Evolutionary conservation across 2,329 filamentous ascomycete species (phyloP).

Genomic region (Ophiocordyceps sinensis): DNA sequence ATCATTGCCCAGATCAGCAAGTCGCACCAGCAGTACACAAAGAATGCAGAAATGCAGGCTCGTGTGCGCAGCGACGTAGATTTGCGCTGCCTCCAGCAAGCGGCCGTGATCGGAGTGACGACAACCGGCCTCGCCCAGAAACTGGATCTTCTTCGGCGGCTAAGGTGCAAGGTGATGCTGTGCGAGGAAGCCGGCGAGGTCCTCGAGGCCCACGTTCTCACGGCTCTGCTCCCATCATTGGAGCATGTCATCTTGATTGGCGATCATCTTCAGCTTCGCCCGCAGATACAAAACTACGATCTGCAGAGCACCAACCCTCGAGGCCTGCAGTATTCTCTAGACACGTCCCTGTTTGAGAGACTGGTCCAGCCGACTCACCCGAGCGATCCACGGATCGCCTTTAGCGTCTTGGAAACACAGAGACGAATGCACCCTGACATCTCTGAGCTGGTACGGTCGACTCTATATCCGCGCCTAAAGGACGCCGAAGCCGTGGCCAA

Average conservation of each 20-base stretch:
- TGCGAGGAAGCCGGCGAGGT: conserved; percentile 59
- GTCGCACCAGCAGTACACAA: background rate
- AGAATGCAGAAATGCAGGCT: conserved; percentile 1
- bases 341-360: conserved; percentile 48
- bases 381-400: conserved; percentile 11
- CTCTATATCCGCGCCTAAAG: conserved; percentile 39
- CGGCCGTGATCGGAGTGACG: conserved; percentile 41
- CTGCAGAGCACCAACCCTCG: conserved; percentile 34
- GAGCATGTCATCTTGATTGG: conserved; percentile 51
- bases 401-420: conserved; percentile 37
- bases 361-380: conserved; percentile 24
- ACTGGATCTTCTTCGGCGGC: conserved; percentile 29
- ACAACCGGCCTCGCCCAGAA: conserved; percentile 43
- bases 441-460: conserved; percentile 38
- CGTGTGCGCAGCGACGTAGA: conserved; percentile 5
- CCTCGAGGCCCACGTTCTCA: conserved; percentile 47
- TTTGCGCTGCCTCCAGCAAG: conserved; percentile 19
- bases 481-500: conserved; percentile 27
- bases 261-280: conserved; percentile 47
- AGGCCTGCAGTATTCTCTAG: conserved; percentile 36
- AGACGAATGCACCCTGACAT: conserved; percentile 52
- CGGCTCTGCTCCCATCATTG: conserved; percentile 41
- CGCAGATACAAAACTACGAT: conserved; percentile 39
- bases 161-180: conserved; percentile 41
- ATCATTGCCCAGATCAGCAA: conserved; percentile 4